phyloP scores from a whole-genome alignment of 176 grass and related monocot genomes.

The Echinochloa phyllopogon region DNA sequence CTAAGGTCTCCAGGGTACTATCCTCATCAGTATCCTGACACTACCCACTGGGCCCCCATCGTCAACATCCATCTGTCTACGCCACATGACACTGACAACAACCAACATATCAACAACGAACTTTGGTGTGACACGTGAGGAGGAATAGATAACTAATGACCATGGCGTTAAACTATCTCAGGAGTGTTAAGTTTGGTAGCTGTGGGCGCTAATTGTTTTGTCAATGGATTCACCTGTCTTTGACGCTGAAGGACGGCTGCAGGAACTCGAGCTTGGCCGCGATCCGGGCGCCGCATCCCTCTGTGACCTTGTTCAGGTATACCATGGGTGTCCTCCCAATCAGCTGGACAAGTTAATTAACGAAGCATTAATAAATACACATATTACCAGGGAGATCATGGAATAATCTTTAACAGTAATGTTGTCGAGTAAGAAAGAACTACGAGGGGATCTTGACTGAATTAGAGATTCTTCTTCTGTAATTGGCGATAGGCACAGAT shows the following conservation, averaged over 20 bases:
- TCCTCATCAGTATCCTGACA: background rate
- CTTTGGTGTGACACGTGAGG: background rate
- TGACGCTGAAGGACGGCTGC: slow-evolving; percentile 92
- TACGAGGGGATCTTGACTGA: too few species aligned
- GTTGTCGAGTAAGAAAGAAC: background rate
- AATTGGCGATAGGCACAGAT: too few species aligned
- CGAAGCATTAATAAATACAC: too few species aligned
- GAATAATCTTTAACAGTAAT: background rate
- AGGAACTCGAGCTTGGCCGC: slow-evolving; percentile 91
- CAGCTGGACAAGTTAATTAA: slow-evolving; percentile 50
- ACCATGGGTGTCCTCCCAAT: slow-evolving; percentile 89
- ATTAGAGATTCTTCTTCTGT: too few species aligned
- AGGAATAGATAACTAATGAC: background rate
- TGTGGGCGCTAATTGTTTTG: background rate
- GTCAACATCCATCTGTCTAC: background rate
- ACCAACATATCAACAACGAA: background rate
- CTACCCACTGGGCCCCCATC: background rate
- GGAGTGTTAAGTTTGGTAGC: background rate
- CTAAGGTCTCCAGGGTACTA: background rate
- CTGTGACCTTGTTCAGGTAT: slow-evolving; percentile 90
- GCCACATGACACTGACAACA: background rate
- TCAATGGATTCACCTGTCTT: slow-evolving; percentile 66
- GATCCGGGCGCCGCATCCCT: slow-evolving; percentile 77
- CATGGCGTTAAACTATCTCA: background rate
- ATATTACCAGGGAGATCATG: background rate